Evolutionary conservation across 192 early-diverging fungal species (phyloP).

Genomic region (Phlyctochytrium planicorne): DNA sequence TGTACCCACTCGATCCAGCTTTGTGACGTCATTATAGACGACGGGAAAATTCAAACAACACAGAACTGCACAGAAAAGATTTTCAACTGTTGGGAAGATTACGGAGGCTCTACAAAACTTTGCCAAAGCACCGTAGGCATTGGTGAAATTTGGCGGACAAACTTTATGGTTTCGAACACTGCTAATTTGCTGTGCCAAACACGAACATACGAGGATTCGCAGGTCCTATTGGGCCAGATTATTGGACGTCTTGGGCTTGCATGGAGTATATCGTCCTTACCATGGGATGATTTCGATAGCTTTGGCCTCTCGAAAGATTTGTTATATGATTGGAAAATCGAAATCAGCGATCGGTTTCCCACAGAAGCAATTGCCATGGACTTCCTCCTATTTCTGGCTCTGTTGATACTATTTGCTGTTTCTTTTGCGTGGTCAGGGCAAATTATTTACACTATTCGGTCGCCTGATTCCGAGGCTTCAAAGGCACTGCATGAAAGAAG

Average conservation of each 20-base stretch:
- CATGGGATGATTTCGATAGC: background rate
- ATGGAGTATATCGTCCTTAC: background rate
- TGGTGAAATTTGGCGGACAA: background rate
- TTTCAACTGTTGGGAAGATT: background rate
- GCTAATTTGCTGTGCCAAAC: background rate
- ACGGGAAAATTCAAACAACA: background rate
- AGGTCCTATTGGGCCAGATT: background rate
- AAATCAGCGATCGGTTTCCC: background rate
- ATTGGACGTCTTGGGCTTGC: background rate
- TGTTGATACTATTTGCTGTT: background rate
- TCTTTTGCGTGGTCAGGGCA: background rate
- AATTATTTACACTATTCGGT: background rate
- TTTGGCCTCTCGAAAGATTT: background rate
- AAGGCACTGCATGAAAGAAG: background rate
- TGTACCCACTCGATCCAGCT: background rate
- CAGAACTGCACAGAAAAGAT: background rate
- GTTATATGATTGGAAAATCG: background rate
- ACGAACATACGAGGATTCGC: background rate
- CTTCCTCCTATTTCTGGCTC: background rate
- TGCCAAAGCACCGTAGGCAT: background rate
- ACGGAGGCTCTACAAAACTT: background rate
- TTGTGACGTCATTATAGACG: background rate
- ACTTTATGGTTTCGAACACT: constrained; percentile 1
- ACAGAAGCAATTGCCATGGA: background rate
- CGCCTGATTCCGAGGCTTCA: background rate